These are phyloP conservation scores for Cyberlindnera subsufficiens DNA, from an alignment of 805 yeast species.

Conservation along the genomic window DNA sequence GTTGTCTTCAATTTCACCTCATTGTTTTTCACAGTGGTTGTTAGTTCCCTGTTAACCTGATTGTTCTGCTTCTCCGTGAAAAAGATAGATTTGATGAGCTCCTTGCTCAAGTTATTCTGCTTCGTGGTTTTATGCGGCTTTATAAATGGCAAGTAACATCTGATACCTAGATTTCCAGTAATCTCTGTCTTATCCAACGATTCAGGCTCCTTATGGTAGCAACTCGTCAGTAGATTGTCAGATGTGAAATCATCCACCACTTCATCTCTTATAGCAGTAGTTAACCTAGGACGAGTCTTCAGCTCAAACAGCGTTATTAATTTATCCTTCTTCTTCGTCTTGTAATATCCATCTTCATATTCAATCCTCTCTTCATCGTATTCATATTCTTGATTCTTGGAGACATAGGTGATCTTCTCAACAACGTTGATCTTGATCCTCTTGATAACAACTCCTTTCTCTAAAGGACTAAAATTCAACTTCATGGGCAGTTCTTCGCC, in stretches of 20 bases:
- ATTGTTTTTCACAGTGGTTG: slow-evolving; percentile 11
- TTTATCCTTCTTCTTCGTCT: slow-evolving; percentile 35
- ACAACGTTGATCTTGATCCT: slow-evolving; percentile 60
- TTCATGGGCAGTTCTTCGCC: slow-evolving; percentile 56
- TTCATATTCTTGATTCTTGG: slow-evolving; percentile 47
- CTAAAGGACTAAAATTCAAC: slow-evolving; percentile 61
- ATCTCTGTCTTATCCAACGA: slow-evolving; percentile 15
- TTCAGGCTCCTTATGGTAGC: slow-evolving; percentile 32
- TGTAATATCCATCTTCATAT: slow-evolving; percentile 5
- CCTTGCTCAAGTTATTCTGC: slow-evolving; percentile 4
- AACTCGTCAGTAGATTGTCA: slow-evolving; percentile 56
- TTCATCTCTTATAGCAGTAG: slow-evolving; percentile 52
- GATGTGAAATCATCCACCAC: slow-evolving; percentile 42
- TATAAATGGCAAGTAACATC: slow-evolving; percentile 15
- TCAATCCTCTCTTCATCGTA: slow-evolving; percentile 34
- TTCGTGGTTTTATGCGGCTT: slow-evolving; percentile 12
- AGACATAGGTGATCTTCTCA: slow-evolving; percentile 59
- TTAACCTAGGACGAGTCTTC: slow-evolving; percentile 43
- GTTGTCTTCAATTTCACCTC: slow-evolving; percentile 5
- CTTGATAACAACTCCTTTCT: slow-evolving; percentile 55
- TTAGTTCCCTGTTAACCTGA: not conserved
- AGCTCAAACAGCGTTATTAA: slow-evolving; percentile 57
- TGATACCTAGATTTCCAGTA: slow-evolving; percentile 17
- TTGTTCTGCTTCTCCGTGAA: slow-evolving; percentile 5
- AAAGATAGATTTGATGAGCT: slow-evolving; percentile 4